These are phyloP conservation scores for Castanea sativa DNA, from an alignment of 306 rosid species.

Conservation along the genomic window DNA sequence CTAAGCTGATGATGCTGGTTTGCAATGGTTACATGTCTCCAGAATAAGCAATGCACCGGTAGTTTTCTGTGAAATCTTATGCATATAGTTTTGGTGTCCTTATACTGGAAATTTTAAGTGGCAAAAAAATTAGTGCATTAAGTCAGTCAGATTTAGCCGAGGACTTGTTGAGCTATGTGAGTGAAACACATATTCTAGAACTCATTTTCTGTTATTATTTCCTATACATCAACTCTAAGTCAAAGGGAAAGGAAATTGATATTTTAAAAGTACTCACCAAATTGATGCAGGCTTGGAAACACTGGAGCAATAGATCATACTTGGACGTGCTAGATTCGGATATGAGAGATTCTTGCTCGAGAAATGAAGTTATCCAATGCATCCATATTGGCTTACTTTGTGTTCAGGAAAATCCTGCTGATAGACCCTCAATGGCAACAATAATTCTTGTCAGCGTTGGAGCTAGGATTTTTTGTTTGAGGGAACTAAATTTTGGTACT, in stretches of 20 bases:
- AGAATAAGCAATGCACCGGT: neutral
- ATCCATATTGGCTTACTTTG: constrained; percentile 33
- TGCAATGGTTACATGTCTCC: constrained; percentile 2
- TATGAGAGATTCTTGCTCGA: constrained; percentile 14
- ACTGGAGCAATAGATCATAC: constrained; percentile 21
- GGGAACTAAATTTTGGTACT: too few species aligned
- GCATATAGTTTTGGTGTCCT: neutral
- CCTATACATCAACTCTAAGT: too few species aligned
- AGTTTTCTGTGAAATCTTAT: neutral
- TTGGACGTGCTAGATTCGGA: constrained; percentile 19
- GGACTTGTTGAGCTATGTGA: neutral
- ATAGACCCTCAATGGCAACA: constrained; percentile 31
- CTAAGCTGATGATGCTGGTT: neutral
- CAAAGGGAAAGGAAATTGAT: too few species aligned
- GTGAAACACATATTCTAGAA: neutral
- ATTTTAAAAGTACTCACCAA: neutral
- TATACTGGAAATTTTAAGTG: neutral
- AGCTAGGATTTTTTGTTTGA: too few species aligned
- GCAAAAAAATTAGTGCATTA: neutral
- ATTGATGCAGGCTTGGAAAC: constrained; percentile 29
- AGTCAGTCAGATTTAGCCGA: neutral
- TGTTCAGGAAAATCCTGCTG: constrained; percentile 26
- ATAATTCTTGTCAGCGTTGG: constrained; percentile 1
- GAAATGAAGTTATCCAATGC: constrained; percentile 31
- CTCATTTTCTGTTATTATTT: too few species aligned